phyloP scores from a whole-genome alignment of 176 grass and related monocot genomes.

The Carex littledalei region DNA sequence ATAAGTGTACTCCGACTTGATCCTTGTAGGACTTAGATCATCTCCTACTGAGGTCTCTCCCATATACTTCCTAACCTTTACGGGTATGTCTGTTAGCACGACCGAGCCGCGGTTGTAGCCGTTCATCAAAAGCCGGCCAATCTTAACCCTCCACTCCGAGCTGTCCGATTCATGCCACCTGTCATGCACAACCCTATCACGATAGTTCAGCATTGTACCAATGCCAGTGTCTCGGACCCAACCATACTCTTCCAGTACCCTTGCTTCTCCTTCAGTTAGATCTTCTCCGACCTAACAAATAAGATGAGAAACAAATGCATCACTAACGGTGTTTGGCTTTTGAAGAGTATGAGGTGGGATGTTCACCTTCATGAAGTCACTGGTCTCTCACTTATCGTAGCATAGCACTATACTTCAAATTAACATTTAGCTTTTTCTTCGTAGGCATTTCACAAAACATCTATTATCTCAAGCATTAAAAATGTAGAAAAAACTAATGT shows the following conservation, averaged over 20 bases:
- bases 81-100: conserved; percentile 31
- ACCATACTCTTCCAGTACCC: conserved; percentile 62
- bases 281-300: conserved; percentile 57
- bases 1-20: conserved; percentile 21
- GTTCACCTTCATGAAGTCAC: background rate
- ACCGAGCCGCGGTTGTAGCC: conserved; percentile 48
- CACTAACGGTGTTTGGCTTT: background rate
- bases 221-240: conserved; percentile 72
- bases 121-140: conserved; percentile 68
- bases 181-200: conserved; percentile 76
- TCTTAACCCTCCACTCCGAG: conserved; percentile 61
- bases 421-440: background rate
- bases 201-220: conserved; percentile 73
- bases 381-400: background rate
- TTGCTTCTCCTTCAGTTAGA: conserved; percentile 60
- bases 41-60: conserved; percentile 1
- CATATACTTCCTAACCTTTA: conserved; percentile 23
- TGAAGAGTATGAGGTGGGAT: conserved; percentile 8
- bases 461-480: background rate
- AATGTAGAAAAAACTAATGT: background rate
- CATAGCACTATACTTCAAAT: background rate
- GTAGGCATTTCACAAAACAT: background rate
- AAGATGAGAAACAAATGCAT: background rate
- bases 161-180: conserved; percentile 44
- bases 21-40: conserved; percentile 5